Evolutionary conservation across 2,329 filamentous ascomycete genomes (phyloP), one percentile per base, ranked within the genome.

Genomic region (Colletotrichum agaves): DNA sequence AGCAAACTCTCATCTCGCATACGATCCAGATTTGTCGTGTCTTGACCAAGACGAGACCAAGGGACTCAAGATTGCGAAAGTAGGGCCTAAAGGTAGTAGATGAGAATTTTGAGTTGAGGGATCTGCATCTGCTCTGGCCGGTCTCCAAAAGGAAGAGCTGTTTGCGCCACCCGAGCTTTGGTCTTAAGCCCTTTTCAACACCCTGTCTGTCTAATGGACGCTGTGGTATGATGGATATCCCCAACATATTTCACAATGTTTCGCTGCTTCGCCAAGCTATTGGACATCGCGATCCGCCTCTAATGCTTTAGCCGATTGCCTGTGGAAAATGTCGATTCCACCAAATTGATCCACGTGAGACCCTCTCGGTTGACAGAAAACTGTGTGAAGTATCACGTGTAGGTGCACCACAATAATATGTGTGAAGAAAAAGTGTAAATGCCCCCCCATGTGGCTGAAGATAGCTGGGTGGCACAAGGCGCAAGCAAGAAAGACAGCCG

Each of bases 1-100:
- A 35, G 58, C 17, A 49, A 19, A 39, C 33, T 56, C 41, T 8
- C 23, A 49, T 49, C 21, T 50, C 53, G 39, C 49, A 52, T 41
- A 43, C 37, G 12, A 44, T 13, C 11, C n/a, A 43, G 53, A 52
- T 35, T 31, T 17, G 21, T 19, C 10, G 27, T 7, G 15, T 31
- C 23, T 11, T 49, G 46, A 7, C 27, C 27, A 27, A 7, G 27
- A 2, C 27, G 27, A 27, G 27, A 27, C 27, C 6, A 8, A 8
- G 5, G 8, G 6, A 27, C 27, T 7, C 27, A 27, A 27, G 6
- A 7, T 27, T 7, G 27, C 6, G 27, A 27, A 27, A 27, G 27
- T 27, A 27, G 8, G 6, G 27, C 27, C 6, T 8, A 7, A 7
- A 7, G 27, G n/a, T n/a, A n/a, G n/a, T n/a, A n/a, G n/a, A n/a